Evolutionary conservation across 371 early-diverging fungal species (phyloP).

Genomic region (Mucor indicus): DNA sequence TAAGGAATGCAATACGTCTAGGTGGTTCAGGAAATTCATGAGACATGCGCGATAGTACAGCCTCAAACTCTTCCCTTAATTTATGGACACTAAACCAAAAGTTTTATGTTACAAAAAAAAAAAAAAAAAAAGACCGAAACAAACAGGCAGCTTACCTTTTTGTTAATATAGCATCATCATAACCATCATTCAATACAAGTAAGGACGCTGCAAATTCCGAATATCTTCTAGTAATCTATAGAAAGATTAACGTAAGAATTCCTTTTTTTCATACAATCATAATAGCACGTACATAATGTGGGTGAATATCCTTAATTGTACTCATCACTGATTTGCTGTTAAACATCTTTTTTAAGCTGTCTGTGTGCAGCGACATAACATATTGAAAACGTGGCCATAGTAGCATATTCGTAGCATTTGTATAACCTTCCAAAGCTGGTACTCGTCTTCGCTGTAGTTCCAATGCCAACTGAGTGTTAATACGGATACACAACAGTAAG

Average conservation of each 20-base stretch:
- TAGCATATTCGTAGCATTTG: constrained; percentile 84
- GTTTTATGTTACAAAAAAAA: too few species aligned
- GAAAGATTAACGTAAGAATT: background rate
- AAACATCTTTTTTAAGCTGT: constrained; percentile 74
- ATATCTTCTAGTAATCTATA: constrained; percentile 68
- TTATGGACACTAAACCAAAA: constrained; percentile 67
- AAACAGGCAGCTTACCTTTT: constrained; percentile 59
- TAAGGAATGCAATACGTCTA: constrained; percentile 73
- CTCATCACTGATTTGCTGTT: constrained; percentile 50
- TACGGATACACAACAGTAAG: constrained; percentile 81
- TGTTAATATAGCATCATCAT: constrained; percentile 76
- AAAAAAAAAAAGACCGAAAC: too few species aligned
- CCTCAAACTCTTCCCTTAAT: constrained; percentile 78
- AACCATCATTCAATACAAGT: constrained; percentile 81
- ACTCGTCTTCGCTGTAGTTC: constrained; percentile 80
- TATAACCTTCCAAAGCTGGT: constrained; percentile 79
- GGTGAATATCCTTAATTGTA: constrained; percentile 71
- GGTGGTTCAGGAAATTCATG: constrained; percentile 68
- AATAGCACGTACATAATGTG: constrained; percentile 69
- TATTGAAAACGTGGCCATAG: constrained; percentile 91
- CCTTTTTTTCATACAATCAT: background rate
- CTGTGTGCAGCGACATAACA: constrained; percentile 84
- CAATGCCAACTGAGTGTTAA: constrained; percentile 76
- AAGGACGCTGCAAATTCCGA: constrained; percentile 89
- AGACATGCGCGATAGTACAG: constrained; percentile 66